Evolutionary conservation across 345 rosid species (phyloP).

Genomic region (Pistacia vera): DNA sequence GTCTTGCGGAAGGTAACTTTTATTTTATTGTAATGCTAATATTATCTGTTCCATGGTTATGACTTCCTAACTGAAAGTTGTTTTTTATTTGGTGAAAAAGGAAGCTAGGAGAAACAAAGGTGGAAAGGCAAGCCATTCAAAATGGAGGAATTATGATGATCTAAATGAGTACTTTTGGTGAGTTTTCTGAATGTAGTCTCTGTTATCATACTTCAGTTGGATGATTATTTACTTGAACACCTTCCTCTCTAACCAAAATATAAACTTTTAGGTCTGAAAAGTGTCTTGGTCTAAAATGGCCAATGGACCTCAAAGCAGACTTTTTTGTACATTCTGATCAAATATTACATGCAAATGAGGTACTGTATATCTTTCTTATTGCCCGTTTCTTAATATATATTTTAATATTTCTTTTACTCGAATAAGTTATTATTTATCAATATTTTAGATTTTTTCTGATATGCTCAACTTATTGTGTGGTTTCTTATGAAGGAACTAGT

Average conservation of each 20-base stretch:
- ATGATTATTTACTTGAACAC: slow-evolving; percentile 9
- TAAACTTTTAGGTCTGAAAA: slow-evolving; percentile 57
- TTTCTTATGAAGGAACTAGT: background rate
- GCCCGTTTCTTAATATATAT: background rate
- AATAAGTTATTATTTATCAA: background rate
- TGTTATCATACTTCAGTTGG: background rate
- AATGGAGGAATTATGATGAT: slow-evolving; percentile 98
- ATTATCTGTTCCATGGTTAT: background rate
- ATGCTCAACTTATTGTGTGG: background rate
- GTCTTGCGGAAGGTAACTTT: slow-evolving; percentile 70
- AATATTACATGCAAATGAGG: slow-evolving; percentile 26
- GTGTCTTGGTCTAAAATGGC: slow-evolving; percentile 83
- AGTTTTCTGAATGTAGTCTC: slow-evolving; percentile 28
- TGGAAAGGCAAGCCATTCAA: slow-evolving; percentile 93
- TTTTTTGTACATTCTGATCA: slow-evolving; percentile 72
- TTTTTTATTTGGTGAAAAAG: slow-evolving; percentile 47
- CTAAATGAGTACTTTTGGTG: slow-evolving; percentile 97
- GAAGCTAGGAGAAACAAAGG: slow-evolving; percentile 79
- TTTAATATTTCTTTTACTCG: background rate
- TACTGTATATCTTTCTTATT: background rate
- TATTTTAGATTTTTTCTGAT: background rate
- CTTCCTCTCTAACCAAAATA: background rate
- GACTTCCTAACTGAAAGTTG: slow-evolving; percentile 16
- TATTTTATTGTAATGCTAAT: slow-evolving; percentile 1
- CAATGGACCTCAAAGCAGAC: slow-evolving; percentile 59